Conservation (phyloP, 768 basidiomycete species). For the Neoboletus brunneissimus region DNA sequence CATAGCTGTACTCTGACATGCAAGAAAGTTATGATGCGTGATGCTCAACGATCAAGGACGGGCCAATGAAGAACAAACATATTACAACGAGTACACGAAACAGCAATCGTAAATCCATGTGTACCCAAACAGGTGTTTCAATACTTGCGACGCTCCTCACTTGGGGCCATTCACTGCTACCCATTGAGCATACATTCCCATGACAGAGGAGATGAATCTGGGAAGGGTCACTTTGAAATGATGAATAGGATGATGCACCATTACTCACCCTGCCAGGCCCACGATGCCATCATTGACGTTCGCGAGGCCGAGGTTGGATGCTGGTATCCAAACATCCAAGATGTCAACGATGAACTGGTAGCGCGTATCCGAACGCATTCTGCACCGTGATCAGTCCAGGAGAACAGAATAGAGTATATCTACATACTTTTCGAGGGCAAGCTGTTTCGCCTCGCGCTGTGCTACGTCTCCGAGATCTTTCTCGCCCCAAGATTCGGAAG, state of each 20-base stretch:
- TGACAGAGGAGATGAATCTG: conserved; percentile 68
- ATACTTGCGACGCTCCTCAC: conserved; percentile 19
- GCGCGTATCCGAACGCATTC: conserved; percentile 61
- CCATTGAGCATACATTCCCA: conserved; percentile 72
- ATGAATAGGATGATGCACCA: conserved; percentile 5
- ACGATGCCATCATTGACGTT: conserved; percentile 81
- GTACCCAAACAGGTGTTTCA: neutral
- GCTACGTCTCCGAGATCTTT: conserved; percentile 67
- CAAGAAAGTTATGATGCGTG: neutral
- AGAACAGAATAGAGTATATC: neutral
- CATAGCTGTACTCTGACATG: neutral
- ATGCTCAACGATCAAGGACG: neutral
- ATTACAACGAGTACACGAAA: conserved; percentile 7
- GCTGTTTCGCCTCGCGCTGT: conserved; percentile 62
- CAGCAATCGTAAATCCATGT: neutral
- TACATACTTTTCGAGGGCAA: conserved; percentile 52
- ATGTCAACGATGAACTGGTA: conserved; percentile 83
- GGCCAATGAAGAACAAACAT: conserved; percentile 1
- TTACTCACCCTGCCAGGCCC: conserved; percentile 78
- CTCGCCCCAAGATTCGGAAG: conserved; percentile 48
- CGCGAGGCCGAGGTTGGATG: conserved; percentile 72
- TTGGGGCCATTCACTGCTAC: conserved; percentile 44
- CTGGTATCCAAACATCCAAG: conserved; percentile 89
- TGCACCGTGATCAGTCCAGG: conserved; percentile 26
- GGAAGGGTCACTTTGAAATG: conserved; percentile 3